phyloP scores from a whole-genome alignment of 2,329 filamentous ascomycete species.

The Sporothrix inflata region DNA sequence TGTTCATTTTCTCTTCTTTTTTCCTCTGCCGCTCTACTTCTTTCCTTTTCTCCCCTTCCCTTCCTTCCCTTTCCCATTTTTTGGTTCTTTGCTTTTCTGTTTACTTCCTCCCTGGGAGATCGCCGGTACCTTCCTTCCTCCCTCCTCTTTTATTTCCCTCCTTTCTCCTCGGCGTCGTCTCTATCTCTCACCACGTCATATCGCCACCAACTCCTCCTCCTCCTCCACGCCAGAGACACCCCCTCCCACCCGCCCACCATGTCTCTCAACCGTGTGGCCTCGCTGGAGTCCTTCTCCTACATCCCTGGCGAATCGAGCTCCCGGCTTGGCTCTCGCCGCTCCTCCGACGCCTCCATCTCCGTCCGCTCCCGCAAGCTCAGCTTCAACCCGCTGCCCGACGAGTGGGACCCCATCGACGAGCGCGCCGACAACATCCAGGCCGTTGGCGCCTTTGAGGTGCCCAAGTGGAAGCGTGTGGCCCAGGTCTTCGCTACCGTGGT shows the following conservation, averaged over 20 bases:
- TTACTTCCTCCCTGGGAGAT: not conserved
- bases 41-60: not conserved
- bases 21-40: not conserved
- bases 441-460: conserved; percentile 58
- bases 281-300: conserved; percentile 56
- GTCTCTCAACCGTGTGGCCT: conserved; percentile 57
- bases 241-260: conserved; percentile 39
- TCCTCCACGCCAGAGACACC: not conserved
- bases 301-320: conserved; percentile 42
- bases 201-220: not conserved
- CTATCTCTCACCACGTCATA: not conserved
- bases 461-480: conserved; percentile 56
- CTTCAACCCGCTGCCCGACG: conserved; percentile 59
- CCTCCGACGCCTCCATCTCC: conserved; percentile 49
- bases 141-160: not conserved
- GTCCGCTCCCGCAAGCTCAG: conserved; percentile 54
- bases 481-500: conserved; percentile 46
- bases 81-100: not conserved
- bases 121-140: not conserved
- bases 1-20: not conserved
- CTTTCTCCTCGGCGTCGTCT: too few relatives aligned
- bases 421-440: conserved; percentile 50
- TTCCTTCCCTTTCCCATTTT: conserved; percentile 1
- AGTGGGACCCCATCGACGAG: conserved; percentile 51
- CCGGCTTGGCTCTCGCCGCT: conserved; percentile 43